Percentiles rank a stretch among this genome's conserved stretches.
Conservation (phyloP, 179 eudicot genomes). For the Patellifolia procumbens region DNA sequence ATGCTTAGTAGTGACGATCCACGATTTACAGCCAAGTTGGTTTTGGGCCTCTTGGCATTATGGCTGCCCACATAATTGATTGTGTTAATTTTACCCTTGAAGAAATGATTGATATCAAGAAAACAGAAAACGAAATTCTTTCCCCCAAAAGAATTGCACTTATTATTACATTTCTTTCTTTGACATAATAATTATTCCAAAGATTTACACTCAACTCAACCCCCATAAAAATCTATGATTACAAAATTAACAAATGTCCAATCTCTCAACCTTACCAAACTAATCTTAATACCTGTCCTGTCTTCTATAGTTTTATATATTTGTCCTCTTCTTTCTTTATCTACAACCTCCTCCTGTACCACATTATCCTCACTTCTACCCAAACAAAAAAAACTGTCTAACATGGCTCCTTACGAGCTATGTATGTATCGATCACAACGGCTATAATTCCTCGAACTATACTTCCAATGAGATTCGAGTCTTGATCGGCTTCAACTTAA, state of each 20-base stretch:
- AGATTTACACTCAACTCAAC: constrained; percentile 39
- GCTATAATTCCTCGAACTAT: constrained; percentile 18
- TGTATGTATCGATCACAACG: constrained; percentile 18
- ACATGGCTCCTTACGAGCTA: constrained; percentile 15
- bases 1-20: too few species aligned
- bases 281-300: constrained; percentile 7
- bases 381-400: constrained; percentile 14
- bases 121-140: too few species aligned
- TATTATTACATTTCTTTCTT: constrained; percentile 15
- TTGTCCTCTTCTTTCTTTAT: constrained; percentile 12
- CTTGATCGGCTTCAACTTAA: constrained; percentile 84
- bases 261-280: constrained; percentile 26
- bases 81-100: too few species aligned
- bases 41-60: too few species aligned
- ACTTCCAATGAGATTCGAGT: constrained; percentile 55
- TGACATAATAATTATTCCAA: constrained; percentile 29
- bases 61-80: too few species aligned
- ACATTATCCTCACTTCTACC: constrained; percentile 15
- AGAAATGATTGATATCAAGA: too few species aligned
- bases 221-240: constrained; percentile 25
- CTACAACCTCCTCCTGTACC: constrained; percentile 36
- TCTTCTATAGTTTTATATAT: constrained; percentile 30
- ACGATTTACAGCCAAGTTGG: too few species aligned
- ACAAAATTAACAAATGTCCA: constrained; percentile 37
- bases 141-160: constrained; percentile 27